Evolutionary conservation across 2,329 filamentous ascomycete species (phyloP), one percentile per base, ranked within the genome.

Genomic region (Didymella segeticola): DNA sequence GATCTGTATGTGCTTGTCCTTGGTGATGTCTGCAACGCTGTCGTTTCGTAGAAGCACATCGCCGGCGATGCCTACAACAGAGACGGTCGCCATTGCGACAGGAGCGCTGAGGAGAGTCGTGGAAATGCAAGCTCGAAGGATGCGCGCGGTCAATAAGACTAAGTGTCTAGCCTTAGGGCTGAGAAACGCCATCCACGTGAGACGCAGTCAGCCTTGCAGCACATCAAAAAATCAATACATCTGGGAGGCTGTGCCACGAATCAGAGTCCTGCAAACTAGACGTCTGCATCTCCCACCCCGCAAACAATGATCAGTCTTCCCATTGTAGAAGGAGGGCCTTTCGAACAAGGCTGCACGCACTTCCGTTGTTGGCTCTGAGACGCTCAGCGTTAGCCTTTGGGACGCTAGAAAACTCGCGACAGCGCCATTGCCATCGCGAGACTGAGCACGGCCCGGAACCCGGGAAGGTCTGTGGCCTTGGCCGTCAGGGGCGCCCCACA

Each of bases 141-240:
- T 48, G 50, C 50, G 49, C 43, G 23, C 39, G n/a, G 36, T 51
- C 47, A 50, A 47, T 47, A 51, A 56, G 42, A 43, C 53, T 39
- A 47, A 56, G 36, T 36, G 53, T 56, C 47, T 56, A 56, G 53
- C 53, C 53, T 49, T 51, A 56, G 30, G 47, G 53, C 53, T 56
- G 53, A 56, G 42, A 50, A 34, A 42, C 42, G 47, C 53, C 42
- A 46, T 51, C 42, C 47, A 46, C 53, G 47, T 51, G 53, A 46
- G 42, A 56, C 53, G 53, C 53, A 37, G 53, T 56, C 53, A 56
- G 53, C 53, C 53, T 31, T 51, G 53, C 47, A 56, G 47, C 42
- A 43, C 42, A 38, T 37, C 39, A 42, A 23, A 23, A 22, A 50
- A 56, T 56, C 53, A 47, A 51, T 56, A 56, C 47, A 50, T 33